Evolutionary conservation across 352 stramenopile species (phyloP), one percentile per base, ranked within the genome.

Genomic region (Pythium apleroticum): DNA sequence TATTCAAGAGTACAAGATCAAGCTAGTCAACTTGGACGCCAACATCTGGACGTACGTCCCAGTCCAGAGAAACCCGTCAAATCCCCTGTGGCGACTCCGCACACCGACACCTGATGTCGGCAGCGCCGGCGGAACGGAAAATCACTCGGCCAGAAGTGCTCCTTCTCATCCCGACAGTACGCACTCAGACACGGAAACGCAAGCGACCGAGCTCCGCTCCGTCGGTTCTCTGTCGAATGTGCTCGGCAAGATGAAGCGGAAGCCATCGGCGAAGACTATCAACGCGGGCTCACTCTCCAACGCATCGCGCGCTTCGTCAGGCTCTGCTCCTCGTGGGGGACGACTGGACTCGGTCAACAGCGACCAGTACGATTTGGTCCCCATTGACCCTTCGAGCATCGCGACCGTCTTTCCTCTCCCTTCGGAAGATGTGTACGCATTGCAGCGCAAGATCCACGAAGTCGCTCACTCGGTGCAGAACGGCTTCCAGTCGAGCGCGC

Each of bases 381-480:
- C 80, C 0, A 73, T 91, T 19, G 79, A 90, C 5, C 81, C 84
- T 6, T 65, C 81, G 20, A 84, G 76, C 25, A 89, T 93, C 52
- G 86, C 81, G 6, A 89, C 83, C 0, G 77, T 93, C 8, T 93
- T 93, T 57, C 84, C 84, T n/a, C 37, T 93, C 20, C 84, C 84
- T 19, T 88, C 80, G 1, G 80, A 89, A 54, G 84, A 93, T 48
- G 75, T 87, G 3, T 90, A 88, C 25, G 81, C 78, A 2, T 60
- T 86, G n/a, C 84, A 93, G 39, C 80, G 81, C 17, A 90, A 91
- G 65, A 77, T 91, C 10, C 82, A 89, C 62, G 82, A 91, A 46
- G 82, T 91, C 6, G 82, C 82, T 0, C 78, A 89, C 50, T 82
- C 84, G 19, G 82, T 91, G 12, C 78, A 88, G 33, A 87, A 78